Evolutionary conservation across 495 filamentous ascomycete species (phyloP), one percentile per base, ranked within the genome.

Genomic region (Penicillium taxi): DNA sequence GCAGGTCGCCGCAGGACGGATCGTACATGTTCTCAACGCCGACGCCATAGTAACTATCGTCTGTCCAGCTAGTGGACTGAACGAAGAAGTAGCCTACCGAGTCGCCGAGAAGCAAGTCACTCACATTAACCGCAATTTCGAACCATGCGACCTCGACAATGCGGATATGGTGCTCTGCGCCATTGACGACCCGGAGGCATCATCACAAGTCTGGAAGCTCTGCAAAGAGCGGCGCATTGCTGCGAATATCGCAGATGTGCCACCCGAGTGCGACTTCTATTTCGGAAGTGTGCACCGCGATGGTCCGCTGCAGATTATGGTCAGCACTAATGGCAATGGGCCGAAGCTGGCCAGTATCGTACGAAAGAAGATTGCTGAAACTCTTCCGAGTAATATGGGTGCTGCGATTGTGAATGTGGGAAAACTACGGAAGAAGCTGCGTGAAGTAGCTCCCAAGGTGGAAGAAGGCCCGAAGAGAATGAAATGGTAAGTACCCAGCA

Each of bases 261-360:
- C 93, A 0, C 74, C 87, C 0, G 91, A 96, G 59, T 98, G 91
- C 56, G 91, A 98, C 52, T 98, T 98, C 55, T 98, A 96, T 62
- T 98, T 98, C 59, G 91, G 91, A 30, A 88, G 82, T 59, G 77
- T 96, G 19, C 84, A 98, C 66, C 77, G 91, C 15, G 93, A 96
- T 59, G 91, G 91, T 0, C 93, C 91, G 7, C 59, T 98, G 43
- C 91, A 98, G 69, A 77, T 98, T 44, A 98, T 98, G 91, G 88
- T 98, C 32, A 88, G 82, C 58, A 98, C 91, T 8, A 96, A 96
- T 57, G 91, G 91, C 6, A 96, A 96, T 55, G 91, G 91, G 0
- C 91, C 91, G 1, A 82, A 90, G 63, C 58, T 96, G 39, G 91
- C 91, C 9, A 90, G 82, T 42, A 79, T 90, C 37, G 80, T 98